Evolutionary conservation across 139 green algal species (phyloP).

Genomic region (Chlorella sp.): DNA sequence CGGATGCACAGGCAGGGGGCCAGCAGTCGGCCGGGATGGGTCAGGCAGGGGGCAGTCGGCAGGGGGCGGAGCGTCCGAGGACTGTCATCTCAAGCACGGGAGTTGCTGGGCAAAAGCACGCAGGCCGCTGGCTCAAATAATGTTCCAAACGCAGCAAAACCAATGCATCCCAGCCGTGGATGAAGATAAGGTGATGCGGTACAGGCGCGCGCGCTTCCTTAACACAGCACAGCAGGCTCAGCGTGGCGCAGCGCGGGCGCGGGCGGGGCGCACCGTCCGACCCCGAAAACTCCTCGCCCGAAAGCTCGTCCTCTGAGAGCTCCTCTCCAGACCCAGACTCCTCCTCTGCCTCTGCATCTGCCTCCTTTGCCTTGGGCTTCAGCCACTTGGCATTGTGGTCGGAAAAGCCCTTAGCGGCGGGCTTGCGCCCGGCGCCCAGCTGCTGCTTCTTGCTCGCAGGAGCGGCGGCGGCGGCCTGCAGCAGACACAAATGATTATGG

Average conservation of each 20-base stretch:
- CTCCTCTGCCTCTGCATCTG: slow-evolving; percentile 44
- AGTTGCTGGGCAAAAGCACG: no score
- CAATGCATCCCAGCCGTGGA: no score
- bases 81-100: no score
- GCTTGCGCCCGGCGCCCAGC: background rate
- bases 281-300: slow-evolving; percentile 23
- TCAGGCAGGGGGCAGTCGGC: no score
- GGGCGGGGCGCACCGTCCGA: slow-evolving; percentile 15
- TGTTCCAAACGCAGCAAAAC: no score
- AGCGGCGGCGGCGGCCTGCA: background rate
- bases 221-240: background rate
- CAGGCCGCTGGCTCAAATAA: background rate
- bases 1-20: background rate
- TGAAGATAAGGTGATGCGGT: no score
- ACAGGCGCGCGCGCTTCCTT: no score
- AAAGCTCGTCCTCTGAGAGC: slow-evolving; percentile 32
- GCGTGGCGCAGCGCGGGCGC: background rate
- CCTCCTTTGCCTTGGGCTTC: slow-evolving; percentile 59
- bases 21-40: no score
- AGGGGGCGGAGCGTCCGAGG: no score
- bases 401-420: slow-evolving; percentile 55
- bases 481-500: background rate
- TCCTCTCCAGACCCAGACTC: slow-evolving; percentile 20
- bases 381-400: slow-evolving; percentile 83
- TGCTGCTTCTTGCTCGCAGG: slow-evolving; percentile 26